Percentiles rank a stretch among this genome's conserved stretches.
Evolutionary conservation across 2,329 filamentous ascomycete genomes (phyloP).

Genomic region (Sclerotinia trifoliorum): DNA sequence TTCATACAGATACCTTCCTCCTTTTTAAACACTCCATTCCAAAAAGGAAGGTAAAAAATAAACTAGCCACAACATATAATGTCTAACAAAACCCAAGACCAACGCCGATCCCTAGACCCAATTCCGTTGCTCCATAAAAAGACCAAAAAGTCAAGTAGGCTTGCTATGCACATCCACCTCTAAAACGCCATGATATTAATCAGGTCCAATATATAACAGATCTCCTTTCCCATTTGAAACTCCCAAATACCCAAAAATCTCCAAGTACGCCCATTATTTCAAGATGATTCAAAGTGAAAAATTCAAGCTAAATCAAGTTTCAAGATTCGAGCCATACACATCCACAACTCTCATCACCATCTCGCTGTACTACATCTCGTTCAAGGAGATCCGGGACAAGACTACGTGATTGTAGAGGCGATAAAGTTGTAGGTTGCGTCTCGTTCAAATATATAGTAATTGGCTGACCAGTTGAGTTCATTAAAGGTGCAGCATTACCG

Average conservation of each 20-base stretch:
- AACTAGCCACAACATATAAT: background rate
- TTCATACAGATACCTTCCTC: background rate
- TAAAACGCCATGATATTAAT: constrained; percentile 1
- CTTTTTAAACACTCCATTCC: background rate
- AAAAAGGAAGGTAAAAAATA: background rate
- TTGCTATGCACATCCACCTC: constrained; percentile 17
- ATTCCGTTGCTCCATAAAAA: background rate
- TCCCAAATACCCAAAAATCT: background rate
- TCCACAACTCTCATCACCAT: constrained; percentile 19
- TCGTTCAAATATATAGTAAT: constrained; percentile 37
- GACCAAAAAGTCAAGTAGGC: background rate
- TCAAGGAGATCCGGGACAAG: constrained; percentile 2
- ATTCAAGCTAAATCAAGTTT: background rate
- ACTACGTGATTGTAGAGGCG: constrained; percentile 23
- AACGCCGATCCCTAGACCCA: background rate
- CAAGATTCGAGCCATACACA: constrained; percentile 26
- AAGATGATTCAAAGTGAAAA: background rate
- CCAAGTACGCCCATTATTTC: constrained; percentile 1
- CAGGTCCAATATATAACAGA: background rate
- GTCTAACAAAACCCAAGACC: background rate
- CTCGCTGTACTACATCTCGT: constrained; percentile 10
- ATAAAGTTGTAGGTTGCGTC: constrained; percentile 30
- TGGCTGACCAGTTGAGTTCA: constrained; percentile 34
- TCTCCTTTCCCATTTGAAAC: background rate
- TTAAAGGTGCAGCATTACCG: constrained; percentile 39